A percentile compares a stretch with the other conserved stretches of the same genome.
Conservation (phyloP, 2,329 filamentous ascomycete genomes). For the Fusarium sp. region DNA sequence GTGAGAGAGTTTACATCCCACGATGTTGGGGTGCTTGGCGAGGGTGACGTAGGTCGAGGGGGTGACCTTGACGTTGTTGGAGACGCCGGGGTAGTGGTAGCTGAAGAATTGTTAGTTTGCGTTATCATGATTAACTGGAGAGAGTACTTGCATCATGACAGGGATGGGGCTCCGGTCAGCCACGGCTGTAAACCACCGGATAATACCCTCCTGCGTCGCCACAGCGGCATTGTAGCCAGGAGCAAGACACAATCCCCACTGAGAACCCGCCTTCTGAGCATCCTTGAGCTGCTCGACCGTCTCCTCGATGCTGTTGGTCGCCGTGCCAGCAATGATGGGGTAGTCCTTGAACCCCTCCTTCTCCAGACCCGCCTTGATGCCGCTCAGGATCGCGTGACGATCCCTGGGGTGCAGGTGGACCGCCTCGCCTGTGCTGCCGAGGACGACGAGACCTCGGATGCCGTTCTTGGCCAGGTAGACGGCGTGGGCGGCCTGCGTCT, state of each 20-base stretch:
- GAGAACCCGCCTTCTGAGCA: constrained; percentile 67
- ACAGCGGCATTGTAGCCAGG: constrained; percentile 71
- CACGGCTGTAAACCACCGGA: constrained; percentile 69
- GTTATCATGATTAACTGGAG: neutral
- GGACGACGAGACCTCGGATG: constrained; percentile 70
- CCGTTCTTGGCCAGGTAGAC: constrained; percentile 71
- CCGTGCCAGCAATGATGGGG: constrained; percentile 71
- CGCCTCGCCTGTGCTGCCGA: constrained; percentile 74
- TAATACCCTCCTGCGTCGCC: constrained; percentile 66
- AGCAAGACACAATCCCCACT: constrained; percentile 70
- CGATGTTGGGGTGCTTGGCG: constrained; percentile 73
- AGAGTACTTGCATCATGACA: constrained; percentile 64
- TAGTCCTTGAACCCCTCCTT: constrained; percentile 68
- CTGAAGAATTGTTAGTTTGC: constrained; percentile 46
- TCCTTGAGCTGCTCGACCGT: constrained; percentile 68
- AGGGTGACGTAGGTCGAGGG: constrained; percentile 69
- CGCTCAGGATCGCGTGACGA: constrained; percentile 65
- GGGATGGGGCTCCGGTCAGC: constrained; percentile 69
- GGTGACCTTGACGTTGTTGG: constrained; percentile 71
- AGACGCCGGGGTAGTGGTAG: constrained; percentile 76
- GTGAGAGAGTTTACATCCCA: constrained; percentile 77
- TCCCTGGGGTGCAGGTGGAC: constrained; percentile 71
- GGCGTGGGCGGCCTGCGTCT: constrained; percentile 68
- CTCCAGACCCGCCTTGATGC: constrained; percentile 66
- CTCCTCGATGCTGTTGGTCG: constrained; percentile 72